Conservation (phyloP, 2,329 filamentous ascomycete genomes). For the Coleophoma cylindrospora region DNA sequence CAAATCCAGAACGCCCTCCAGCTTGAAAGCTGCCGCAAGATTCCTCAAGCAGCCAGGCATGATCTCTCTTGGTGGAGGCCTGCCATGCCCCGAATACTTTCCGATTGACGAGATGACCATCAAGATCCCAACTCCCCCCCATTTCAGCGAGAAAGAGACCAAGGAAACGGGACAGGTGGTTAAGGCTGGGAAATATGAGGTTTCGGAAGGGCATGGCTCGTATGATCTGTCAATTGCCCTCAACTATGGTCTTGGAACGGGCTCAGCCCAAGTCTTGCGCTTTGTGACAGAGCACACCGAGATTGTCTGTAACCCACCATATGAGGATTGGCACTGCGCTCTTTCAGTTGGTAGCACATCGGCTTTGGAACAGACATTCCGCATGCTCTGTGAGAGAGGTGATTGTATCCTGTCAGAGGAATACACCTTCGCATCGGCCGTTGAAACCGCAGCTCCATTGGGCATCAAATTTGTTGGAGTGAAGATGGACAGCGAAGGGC, state of each 20-base stretch:
- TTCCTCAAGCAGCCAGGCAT: constrained; percentile 73
- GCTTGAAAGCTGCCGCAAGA: constrained; percentile 73
- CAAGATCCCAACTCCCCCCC: constrained; percentile 61
- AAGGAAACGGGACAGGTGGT: constrained; percentile 50
- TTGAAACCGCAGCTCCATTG: constrained; percentile 56
- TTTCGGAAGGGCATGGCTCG: constrained; percentile 45
- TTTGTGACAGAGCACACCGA: constrained; percentile 92
- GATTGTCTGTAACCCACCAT: constrained; percentile 78
- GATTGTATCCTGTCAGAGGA: constrained; percentile 81
- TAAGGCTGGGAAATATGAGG: constrained; percentile 76
- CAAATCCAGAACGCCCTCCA: constrained; percentile 52
- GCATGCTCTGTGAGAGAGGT: constrained; percentile 69
- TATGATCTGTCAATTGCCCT: constrained; percentile 78
- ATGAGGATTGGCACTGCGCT: constrained; percentile 81
- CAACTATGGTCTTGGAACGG: constrained; percentile 85
- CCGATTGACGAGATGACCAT: constrained; percentile 75
- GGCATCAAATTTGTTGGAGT: constrained; percentile 53
- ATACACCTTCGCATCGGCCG: constrained; percentile 71
- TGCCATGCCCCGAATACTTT: constrained; percentile 84
- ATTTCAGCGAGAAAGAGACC: constrained; percentile 65
- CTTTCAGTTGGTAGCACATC: constrained; percentile 80
- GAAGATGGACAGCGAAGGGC: constrained; percentile 58
- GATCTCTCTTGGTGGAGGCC: constrained; percentile 83
- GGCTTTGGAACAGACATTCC: constrained; percentile 72
- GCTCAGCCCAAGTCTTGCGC: constrained; percentile 76